These are phyloP conservation scores for Elymus sibiricus DNA, from an alignment of 176 grass and related monocot species.

Conservation along the genomic window DNA sequence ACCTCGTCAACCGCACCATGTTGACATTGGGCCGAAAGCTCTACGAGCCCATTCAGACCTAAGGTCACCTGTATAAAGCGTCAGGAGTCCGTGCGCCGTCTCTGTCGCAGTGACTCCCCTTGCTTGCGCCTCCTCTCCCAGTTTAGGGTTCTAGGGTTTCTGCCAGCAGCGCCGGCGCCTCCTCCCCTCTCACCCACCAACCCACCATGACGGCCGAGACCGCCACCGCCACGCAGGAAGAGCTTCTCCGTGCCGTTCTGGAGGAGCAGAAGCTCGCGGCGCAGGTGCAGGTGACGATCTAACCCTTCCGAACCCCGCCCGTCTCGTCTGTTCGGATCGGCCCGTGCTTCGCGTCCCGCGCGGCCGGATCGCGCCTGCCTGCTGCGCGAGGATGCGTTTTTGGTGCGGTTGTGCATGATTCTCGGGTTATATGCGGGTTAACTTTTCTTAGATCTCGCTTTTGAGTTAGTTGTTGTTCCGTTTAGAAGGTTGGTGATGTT, in stretches of 20 bases:
- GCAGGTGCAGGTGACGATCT: not conserved
- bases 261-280: constrained; percentile 68
- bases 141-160: constrained; percentile 50
- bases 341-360: not conserved
- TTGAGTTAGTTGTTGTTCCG: not conserved
- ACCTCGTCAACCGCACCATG: not conserved
- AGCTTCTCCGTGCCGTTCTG: constrained; percentile 58
- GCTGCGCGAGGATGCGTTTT: too few relatives aligned
- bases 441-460: not conserved
- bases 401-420: not conserved
- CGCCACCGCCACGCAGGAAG: constrained; percentile 36
- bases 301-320: not conserved
- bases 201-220: constrained; percentile 66
- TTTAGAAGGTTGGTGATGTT: not conserved
- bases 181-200: not conserved
- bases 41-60: not conserved
- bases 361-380: not conserved
- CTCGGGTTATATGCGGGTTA: not conserved
- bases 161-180: constrained; percentile 1
- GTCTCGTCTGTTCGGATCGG: not conserved
- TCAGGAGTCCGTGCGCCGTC: not conserved
- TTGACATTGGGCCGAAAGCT: not conserved
- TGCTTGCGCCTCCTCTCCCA: not conserved
- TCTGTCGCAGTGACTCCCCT: not conserved
- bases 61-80: not conserved